A percentile compares a stretch with the other conserved stretches of the same genome.
Conservation (phyloP, 2,329 filamentous ascomycete genomes). For the Phialophora tarda region DNA sequence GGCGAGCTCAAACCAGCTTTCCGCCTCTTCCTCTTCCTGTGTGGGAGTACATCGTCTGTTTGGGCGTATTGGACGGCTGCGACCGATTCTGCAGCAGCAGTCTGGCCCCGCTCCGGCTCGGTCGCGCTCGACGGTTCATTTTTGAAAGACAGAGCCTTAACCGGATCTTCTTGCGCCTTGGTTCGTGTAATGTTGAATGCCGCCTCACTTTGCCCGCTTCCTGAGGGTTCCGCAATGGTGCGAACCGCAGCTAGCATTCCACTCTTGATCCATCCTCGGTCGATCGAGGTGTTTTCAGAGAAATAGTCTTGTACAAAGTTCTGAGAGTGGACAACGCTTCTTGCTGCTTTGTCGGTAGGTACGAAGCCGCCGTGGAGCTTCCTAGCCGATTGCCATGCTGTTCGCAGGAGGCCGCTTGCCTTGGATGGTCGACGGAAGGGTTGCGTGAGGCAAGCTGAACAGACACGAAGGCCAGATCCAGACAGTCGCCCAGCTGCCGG, state of each 20-base stretch:
- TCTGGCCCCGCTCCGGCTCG: not conserved
- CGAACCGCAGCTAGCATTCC: slow-evolving; percentile 36
- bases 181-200: slow-evolving; percentile 1
- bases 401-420: slow-evolving; percentile 27
- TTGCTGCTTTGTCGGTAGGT: slow-evolving; percentile 12
- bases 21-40: slow-evolving; percentile 36
- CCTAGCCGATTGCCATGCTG: slow-evolving; percentile 31
- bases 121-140: not conserved
- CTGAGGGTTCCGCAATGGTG: slow-evolving; percentile 27
- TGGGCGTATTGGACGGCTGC: slow-evolving; percentile 6
- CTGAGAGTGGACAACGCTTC: slow-evolving; percentile 28
- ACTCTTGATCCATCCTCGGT: slow-evolving; percentile 40
- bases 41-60: slow-evolving; percentile 31
- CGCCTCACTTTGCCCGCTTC: slow-evolving; percentile 1
- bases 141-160: slow-evolving; percentile 12
- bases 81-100: not conserved
- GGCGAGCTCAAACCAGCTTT: slow-evolving; percentile 25
- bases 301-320: slow-evolving; percentile 40
- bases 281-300: slow-evolving; percentile 40
- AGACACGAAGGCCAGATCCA: slow-evolving; percentile 23
- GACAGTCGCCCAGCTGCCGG: slow-evolving; percentile 32
- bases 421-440: slow-evolving; percentile 23
- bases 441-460: slow-evolving; percentile 29
- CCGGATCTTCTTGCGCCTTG: slow-evolving; percentile 22
- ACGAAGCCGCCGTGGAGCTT: slow-evolving; percentile 34